Base-by-base conservation (phyloP, 2,329 filamentous ascomycete species). In the Clonostachys rosea region DNA sequence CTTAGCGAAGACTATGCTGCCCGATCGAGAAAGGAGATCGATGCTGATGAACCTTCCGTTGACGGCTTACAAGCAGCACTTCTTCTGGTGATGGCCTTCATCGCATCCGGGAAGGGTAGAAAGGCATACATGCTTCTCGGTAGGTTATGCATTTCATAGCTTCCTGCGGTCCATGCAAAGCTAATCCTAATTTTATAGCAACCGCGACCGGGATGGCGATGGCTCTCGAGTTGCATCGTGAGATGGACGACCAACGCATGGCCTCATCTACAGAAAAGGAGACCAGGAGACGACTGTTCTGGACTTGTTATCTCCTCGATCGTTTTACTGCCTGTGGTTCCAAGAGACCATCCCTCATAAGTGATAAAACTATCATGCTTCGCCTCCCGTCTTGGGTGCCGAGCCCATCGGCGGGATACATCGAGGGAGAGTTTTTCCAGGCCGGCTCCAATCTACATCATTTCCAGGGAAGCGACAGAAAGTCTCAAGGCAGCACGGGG, bases 291-390 rank as follows among this genome's bases (percentile, higher is more conserved):
- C 79, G 87, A n/a, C 70, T 95, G 3, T 95, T 95, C 64, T 95
- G 90, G 90, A 85, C 87, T 3, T 92, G 88, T 60, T 95, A 94
- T 57, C 71, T 95, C 24, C 84, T 95, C 64, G 90, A 95, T 60
- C 80, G 87, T n/a, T 94, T 92, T 56, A 78, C 85, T 54, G 81
- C 87, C 2, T 90, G 87, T 54, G 90, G 90, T 14, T 92, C 89
- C 5, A 90, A 87, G 57, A 77, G 90, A 10, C 88, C 89, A 0
- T 89, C 87, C n/a, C 70, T 95, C 8, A 84, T 94, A 20, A 78
- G 81, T 24, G 90, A 95, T 63, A 83, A 88, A 59, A 84, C 83
- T 2, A 86, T 95, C 50, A 69, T 87, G 14, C 70, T 95, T 42
- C 81, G 87, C 35, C 70, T 95, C 5, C 90, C 90, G 0, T 86